phyloP scores from a whole-genome alignment of 192 early-diverging fungal genomes.

The Backusella morwellensis region DNA sequence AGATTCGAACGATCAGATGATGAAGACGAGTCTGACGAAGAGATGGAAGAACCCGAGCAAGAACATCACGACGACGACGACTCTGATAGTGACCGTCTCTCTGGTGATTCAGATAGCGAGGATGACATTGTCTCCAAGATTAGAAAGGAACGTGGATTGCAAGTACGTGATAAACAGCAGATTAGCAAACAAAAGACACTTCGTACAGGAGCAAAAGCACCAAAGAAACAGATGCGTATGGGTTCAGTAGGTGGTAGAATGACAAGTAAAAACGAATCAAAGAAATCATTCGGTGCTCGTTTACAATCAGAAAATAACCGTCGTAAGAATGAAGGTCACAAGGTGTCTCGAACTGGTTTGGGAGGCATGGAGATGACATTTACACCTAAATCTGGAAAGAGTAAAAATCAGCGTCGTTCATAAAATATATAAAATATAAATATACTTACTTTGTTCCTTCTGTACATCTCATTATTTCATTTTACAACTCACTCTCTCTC shows the following conservation, averaged over 20 bases:
- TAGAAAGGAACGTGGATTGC: constrained; percentile 30
- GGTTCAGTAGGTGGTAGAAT: constrained; percentile 7
- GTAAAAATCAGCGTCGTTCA: constrained; percentile 2
- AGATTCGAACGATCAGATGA: constrained; percentile 18
- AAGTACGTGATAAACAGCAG: constrained; percentile 19
- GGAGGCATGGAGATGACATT: constrained; percentile 49
- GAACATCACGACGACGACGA: constrained; percentile 32
- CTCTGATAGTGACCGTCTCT: constrained; percentile 25
- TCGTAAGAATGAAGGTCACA: constrained; percentile 23
- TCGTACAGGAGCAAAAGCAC: constrained; percentile 17
- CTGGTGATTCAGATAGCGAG: constrained; percentile 37
- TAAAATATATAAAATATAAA: not conserved
- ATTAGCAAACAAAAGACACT: constrained; percentile 6
- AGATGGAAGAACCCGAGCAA: constrained; percentile 17
- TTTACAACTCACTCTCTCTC: not conserved
- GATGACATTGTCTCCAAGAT: constrained; percentile 39
- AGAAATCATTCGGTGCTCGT: constrained; percentile 31
- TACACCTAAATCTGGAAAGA: constrained; percentile 29
- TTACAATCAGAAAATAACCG: constrained; percentile 13
- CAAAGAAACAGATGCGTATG: constrained; percentile 19
- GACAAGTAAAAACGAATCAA: constrained; percentile 8
- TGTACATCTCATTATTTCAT: constrained; percentile 1
- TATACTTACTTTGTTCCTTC: not conserved
- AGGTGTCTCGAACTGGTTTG: constrained; percentile 33
- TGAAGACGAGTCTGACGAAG: constrained; percentile 29